Conservation (phyloP, 129 eudicot species). For the Centaurea solstitialis region DNA sequence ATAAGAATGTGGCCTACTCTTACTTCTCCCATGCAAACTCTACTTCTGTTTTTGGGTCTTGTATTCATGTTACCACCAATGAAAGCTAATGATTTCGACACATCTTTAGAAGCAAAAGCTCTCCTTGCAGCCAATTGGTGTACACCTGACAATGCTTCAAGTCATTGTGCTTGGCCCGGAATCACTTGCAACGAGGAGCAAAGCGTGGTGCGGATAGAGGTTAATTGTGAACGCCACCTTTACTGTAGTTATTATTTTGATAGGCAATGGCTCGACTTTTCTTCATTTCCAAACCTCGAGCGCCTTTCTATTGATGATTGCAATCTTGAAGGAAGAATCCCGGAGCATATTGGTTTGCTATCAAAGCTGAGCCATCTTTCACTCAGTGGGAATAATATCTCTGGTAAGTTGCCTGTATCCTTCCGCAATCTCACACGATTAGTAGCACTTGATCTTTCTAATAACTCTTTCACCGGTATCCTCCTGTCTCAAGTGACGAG, state of each 20-base stretch:
- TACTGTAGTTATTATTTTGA: not conserved
- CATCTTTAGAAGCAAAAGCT: not conserved
- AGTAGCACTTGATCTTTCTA: not conserved
- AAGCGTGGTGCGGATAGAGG: not conserved
- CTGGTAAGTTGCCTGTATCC: not conserved
- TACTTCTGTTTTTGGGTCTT: not conserved
- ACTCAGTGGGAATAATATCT: not conserved
- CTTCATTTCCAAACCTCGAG: conserved; percentile 20
- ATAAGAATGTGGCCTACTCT: not conserved
- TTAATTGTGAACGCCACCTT: too few species aligned
- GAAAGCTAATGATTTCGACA: not conserved
- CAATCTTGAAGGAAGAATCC: conserved; percentile 10
- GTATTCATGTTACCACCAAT: not conserved
- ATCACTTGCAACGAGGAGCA: conserved; percentile 10
- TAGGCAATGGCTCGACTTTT: not conserved
- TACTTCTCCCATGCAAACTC: not conserved
- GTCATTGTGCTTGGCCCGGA: conserved; percentile 10
- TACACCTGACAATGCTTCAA: too few species aligned
- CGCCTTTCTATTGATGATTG: not conserved
- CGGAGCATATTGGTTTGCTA: not conserved
- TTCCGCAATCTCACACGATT: conserved; percentile 14
- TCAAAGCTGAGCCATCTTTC: not conserved
- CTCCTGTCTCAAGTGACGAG: not conserved
- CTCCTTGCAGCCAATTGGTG: conserved; percentile 5
- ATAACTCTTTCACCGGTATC: conserved; percentile 4